Percentiles rank a stretch among this genome's conserved stretches.
These are phyloP conservation scores for Trametes hirsuta DNA, from an alignment of 1,284 basidiomycete genomes.

Conservation along the genomic window DNA sequence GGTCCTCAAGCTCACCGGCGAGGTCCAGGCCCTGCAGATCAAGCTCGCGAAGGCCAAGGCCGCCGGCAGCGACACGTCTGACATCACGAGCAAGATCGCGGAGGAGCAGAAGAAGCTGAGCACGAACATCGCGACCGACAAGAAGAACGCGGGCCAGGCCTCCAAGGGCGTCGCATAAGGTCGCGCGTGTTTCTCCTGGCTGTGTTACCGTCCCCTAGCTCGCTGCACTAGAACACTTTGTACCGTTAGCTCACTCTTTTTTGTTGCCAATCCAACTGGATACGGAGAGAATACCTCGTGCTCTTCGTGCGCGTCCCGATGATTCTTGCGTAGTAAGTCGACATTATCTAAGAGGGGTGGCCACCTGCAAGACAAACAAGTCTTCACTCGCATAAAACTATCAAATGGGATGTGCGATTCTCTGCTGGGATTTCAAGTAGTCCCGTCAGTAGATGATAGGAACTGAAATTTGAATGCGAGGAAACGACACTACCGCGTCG, in stretches of 20 bases:
- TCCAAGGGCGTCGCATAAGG: slow-evolving; percentile 37
- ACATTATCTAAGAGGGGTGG: too few relatives aligned
- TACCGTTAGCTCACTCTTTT: slow-evolving; percentile 23
- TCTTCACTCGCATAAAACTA: too few relatives aligned
- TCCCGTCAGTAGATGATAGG: too few relatives aligned
- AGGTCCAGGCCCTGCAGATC: slow-evolving; percentile 44
- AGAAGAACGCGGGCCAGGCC: slow-evolving; percentile 36
- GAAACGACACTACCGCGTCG: too few relatives aligned
- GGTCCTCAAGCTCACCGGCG: slow-evolving; percentile 51
- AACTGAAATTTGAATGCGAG: too few relatives aligned
- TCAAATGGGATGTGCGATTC: too few relatives aligned
- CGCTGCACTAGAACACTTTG: slow-evolving; percentile 26
- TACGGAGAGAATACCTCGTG: slow-evolving; percentile 18
- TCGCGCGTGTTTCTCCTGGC: neutral
- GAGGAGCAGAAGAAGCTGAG: slow-evolving; percentile 40
- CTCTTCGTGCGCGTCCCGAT: too few relatives aligned
- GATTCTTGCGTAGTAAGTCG: too few relatives aligned
- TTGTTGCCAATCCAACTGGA: slow-evolving; percentile 17
- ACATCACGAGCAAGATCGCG: slow-evolving; percentile 34
- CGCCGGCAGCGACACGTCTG: slow-evolving; percentile 37
- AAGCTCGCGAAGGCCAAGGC: slow-evolving; percentile 46
- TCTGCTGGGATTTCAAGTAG: too few relatives aligned
- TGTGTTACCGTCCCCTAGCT: slow-evolving; percentile 11
- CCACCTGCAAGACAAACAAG: too few relatives aligned
- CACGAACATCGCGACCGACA: slow-evolving; percentile 43